Evolutionary conservation across 202 grass and related monocot species (phyloP).

Genomic region (Musa balbisiana): DNA sequence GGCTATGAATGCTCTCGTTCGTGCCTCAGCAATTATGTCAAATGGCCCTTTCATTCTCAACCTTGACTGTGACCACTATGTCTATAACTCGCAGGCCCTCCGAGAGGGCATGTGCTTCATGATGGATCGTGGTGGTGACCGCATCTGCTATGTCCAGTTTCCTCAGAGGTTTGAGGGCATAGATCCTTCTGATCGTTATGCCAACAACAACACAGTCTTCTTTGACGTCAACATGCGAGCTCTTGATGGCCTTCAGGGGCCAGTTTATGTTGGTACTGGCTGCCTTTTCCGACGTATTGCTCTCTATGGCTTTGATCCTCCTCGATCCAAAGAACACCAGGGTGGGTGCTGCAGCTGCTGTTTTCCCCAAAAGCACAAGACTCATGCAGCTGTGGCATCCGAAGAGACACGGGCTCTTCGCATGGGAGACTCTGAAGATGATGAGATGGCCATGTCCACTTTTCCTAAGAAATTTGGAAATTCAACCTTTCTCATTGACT

Average conservation of each 20-base stretch:
- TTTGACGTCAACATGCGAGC: slow-evolving; percentile 97
- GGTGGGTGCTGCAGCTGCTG: slow-evolving; percentile 78
- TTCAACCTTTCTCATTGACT: slow-evolving; percentile 69
- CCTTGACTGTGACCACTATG: slow-evolving; percentile 92
- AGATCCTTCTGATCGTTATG: slow-evolving; percentile 95
- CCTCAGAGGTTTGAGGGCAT: slow-evolving; percentile 95
- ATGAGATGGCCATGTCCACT: slow-evolving; percentile 78
- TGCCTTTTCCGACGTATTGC: slow-evolving; percentile 90
- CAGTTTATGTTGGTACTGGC: slow-evolving; percentile 88
- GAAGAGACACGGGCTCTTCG: slow-evolving; percentile 68
- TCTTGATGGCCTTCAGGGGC: slow-evolving; percentile 77
- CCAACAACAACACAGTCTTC: slow-evolving; percentile 97
- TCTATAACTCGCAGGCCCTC: slow-evolving; percentile 91
- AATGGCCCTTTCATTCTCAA: slow-evolving; percentile 98
- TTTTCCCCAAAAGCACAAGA: slow-evolving; percentile 65
- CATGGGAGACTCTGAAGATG: slow-evolving; percentile 72
- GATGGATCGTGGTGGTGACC: slow-evolving; percentile 96
- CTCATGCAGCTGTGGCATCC: slow-evolving; percentile 16
- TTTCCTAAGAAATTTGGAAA: slow-evolving; percentile 98
- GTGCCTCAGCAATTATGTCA: slow-evolving; percentile 89
- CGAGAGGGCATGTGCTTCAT: slow-evolving; percentile 97
- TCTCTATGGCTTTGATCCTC: slow-evolving; percentile 87
- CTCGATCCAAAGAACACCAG: slow-evolving; percentile 68
- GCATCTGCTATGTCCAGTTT: slow-evolving; percentile 87
- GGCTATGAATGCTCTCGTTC: slow-evolving; percentile 91